phyloP scores from a whole-genome alignment of 2,329 filamentous ascomycete genomes.

The Allantophomopsis cytisporea region DNA sequence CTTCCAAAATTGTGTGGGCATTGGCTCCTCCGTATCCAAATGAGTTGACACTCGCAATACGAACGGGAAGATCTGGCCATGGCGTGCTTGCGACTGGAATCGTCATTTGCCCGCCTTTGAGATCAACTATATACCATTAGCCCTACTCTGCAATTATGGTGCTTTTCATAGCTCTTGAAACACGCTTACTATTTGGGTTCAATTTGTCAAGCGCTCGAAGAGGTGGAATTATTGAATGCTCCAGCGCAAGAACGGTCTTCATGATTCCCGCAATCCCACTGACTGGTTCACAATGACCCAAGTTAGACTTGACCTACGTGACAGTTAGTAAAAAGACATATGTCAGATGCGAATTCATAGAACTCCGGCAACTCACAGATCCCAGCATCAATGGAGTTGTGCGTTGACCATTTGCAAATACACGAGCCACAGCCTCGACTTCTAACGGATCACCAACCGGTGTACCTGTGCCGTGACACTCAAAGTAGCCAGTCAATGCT shows the following conservation, averaged over 20 bases:
- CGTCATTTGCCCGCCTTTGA: too few species aligned
- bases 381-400: conserved; percentile 2
- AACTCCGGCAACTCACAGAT: neutral
- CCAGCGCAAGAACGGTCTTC: conserved; percentile 11
- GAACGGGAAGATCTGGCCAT: neutral
- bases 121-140: too few species aligned
- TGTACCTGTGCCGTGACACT: conserved; percentile 5
- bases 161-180: too few species aligned
- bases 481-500: conserved; percentile 4
- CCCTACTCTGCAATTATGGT: too few species aligned
- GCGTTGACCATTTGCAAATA: too few species aligned
- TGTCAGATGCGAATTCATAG: too few species aligned
- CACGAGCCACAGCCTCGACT: conserved; percentile 2
- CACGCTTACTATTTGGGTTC: neutral
- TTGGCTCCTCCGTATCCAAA: conserved; percentile 32
- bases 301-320: conserved; percentile 11
- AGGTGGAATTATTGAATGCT: conserved; percentile 8
- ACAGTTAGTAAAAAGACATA: too few species aligned
- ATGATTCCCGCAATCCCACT: conserved; percentile 12
- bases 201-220: conserved; percentile 5
- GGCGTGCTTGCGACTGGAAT: too few species aligned
- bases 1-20: conserved; percentile 23
- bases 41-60: conserved; percentile 4
- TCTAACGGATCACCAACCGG: conserved; percentile 7
- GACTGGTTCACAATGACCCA: conserved; percentile 13